Conservation (phyloP, 2,329 filamentous ascomycete genomes). For the Talaromyces sp. region DNA sequence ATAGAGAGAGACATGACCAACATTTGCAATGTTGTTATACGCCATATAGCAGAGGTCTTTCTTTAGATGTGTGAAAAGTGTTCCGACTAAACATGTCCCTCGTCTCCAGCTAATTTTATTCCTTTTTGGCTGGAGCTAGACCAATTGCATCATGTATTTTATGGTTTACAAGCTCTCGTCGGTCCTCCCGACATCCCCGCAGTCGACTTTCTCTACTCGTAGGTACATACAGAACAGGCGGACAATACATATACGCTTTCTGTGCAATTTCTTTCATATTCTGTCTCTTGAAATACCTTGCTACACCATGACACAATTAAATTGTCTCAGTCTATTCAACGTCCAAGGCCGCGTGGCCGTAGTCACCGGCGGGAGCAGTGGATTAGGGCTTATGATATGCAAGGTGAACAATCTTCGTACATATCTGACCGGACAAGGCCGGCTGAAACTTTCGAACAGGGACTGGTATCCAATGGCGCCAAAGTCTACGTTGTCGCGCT, state of each 20-base stretch:
- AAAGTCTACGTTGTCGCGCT: slow-evolving; percentile 46
- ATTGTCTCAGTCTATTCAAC: slow-evolving; percentile 25
- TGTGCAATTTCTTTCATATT: neutral
- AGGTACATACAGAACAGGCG: neutral
- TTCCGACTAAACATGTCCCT: no score
- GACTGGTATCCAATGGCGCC: slow-evolving; percentile 46
- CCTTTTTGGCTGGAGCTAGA: neutral
- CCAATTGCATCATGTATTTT: neutral
- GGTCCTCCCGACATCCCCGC: neutral
- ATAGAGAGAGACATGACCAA: no score
- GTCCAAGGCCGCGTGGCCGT: slow-evolving; percentile 45
- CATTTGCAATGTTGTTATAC: neutral
- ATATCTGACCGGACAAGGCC: neutral
- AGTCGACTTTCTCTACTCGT: neutral
- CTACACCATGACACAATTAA: slow-evolving; percentile 21
- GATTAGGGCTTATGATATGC: slow-evolving; percentile 48
- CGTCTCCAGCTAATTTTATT: neutral
- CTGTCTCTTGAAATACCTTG: no score
- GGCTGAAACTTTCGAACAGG: slow-evolving; percentile 27
- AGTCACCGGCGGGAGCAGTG: slow-evolving; percentile 46
- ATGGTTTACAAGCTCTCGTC: neutral
- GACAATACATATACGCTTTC: neutral
- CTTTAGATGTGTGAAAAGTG: neutral
- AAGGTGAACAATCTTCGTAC: slow-evolving; percentile 28
- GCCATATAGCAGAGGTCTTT: neutral